Conservation (phyloP, 2,329 filamentous ascomycete species). For the Arachnopeziza araneosa region DNA sequence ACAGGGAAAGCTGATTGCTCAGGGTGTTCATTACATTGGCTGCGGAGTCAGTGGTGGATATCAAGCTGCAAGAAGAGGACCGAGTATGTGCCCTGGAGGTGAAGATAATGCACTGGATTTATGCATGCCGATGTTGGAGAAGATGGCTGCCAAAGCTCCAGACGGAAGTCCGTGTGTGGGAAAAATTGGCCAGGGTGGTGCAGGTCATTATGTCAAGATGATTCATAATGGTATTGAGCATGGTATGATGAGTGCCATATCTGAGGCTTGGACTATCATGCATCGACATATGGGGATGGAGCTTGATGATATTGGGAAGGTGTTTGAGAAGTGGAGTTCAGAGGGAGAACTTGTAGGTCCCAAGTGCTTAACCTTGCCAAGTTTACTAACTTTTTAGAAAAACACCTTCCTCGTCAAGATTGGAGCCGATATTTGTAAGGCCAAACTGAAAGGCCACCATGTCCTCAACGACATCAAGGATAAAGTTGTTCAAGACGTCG, state of each 20-base stretch:
- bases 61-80: slow-evolving; percentile 59
- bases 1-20: slow-evolving; percentile 49
- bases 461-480: slow-evolving; percentile 59
- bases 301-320: slow-evolving; percentile 54
- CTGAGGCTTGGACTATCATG: slow-evolving; percentile 62
- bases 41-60: slow-evolving; percentile 66
- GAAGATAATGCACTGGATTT: slow-evolving; percentile 50
- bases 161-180: slow-evolving; percentile 55
- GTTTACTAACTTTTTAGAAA: slow-evolving; percentile 21
- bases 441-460: slow-evolving; percentile 42
- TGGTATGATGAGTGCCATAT: slow-evolving; percentile 60
- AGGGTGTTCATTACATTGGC: slow-evolving; percentile 60
- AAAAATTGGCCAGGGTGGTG: slow-evolving; percentile 54
- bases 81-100: slow-evolving; percentile 62
- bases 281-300: slow-evolving; percentile 50
- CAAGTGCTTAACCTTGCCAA: background rate
- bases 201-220: slow-evolving; percentile 72
- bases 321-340: slow-evolving; percentile 56
- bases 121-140: slow-evolving; percentile 55
- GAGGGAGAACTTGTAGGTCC: slow-evolving; percentile 46
- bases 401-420: slow-evolving; percentile 60
- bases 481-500: slow-evolving; percentile 66
- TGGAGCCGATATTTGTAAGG: slow-evolving; percentile 52
- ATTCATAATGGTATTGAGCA: slow-evolving; percentile 68
- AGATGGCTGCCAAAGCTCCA: slow-evolving; percentile 56